phyloP scores from a whole-genome alignment of 31 red algal species.

The Asparagopsis taxiformis region DNA sequence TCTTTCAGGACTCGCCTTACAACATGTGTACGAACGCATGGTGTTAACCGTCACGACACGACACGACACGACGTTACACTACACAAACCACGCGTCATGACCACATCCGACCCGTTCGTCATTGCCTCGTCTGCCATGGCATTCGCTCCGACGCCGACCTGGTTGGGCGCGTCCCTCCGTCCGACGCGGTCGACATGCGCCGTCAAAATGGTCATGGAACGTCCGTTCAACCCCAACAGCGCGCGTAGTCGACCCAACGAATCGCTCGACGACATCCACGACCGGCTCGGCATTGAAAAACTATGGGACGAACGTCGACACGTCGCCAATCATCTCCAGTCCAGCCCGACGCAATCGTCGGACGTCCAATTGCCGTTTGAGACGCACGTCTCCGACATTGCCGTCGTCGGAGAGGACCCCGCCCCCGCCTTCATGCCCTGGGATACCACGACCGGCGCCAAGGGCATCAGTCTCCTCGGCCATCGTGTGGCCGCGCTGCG shows the following conservation, averaged over 20 bases:
- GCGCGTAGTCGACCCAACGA: not conserved
- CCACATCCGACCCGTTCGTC: no score
- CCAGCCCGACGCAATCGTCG: not conserved
- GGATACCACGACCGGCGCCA: slow-evolving; percentile 74
- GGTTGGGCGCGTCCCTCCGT: slow-evolving; percentile 21
- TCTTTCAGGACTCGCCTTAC: no score
- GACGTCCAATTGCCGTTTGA: not conserved
- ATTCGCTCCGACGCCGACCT: slow-evolving; percentile 27
- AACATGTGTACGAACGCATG: no score
- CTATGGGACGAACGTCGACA: slow-evolving; percentile 21
- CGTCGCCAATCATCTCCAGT: not conserved
- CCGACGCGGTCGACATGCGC: not conserved
- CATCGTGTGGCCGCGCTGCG: slow-evolving; percentile 59
- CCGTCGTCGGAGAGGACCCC: not conserved
- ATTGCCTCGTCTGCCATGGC: slow-evolving; percentile 8
- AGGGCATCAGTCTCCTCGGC: slow-evolving; percentile 55
- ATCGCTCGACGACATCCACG: slow-evolving; percentile 35
- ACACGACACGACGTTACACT: no score
- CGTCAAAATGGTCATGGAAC: slow-evolving; percentile 6
- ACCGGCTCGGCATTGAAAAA: slow-evolving; percentile 62
- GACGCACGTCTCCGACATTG: not conserved
- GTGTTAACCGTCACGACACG: no score
- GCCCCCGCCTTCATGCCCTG: slow-evolving; percentile 48
- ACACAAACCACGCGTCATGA: no score
- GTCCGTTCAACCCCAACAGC: slow-evolving; percentile 15